phyloP scores from a whole-genome alignment of 352 stramenopile genomes.

The Pythium coloratum region DNA sequence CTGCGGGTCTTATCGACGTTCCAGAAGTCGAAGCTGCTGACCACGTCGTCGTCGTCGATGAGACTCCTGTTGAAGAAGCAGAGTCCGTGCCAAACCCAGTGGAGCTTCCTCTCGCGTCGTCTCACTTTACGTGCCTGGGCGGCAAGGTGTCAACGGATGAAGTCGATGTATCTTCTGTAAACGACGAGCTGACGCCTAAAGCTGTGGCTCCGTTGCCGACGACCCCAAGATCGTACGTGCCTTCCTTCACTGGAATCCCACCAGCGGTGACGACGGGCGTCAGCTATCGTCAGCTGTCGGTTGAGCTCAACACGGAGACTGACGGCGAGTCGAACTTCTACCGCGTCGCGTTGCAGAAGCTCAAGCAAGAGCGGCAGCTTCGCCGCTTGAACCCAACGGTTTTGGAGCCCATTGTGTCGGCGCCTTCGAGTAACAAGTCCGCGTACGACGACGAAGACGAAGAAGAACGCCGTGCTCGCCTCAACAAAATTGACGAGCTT shows the following conservation, averaged over 20 bases:
- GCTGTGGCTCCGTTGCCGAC: background rate
- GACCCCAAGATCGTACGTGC: background rate
- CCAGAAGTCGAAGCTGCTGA: no score
- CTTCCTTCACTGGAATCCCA: background rate
- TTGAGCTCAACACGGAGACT: conserved; percentile 26
- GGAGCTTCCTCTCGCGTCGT: no score
- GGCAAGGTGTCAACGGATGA: background rate
- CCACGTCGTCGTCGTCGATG: background rate
- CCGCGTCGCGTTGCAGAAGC: conserved; percentile 33
- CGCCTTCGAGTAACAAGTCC: conserved; percentile 1
- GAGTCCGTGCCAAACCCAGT: background rate
- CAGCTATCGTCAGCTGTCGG: conserved; percentile 42
- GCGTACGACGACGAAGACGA: conserved; percentile 22
- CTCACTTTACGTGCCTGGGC: no score
- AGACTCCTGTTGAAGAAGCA: background rate
- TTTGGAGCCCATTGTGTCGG: background rate
- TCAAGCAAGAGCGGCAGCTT: conserved; percentile 42
- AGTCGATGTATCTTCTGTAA: background rate
- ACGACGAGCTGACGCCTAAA: background rate
- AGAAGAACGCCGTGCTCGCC: conserved; percentile 31
- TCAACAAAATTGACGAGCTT: conserved; percentile 38
- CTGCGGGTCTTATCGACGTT: no score
- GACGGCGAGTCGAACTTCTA: conserved; percentile 3
- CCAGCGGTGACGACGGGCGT: background rate
- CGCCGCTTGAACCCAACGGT: conserved; percentile 7